phyloP scores from a whole-genome alignment of 2,329 filamentous ascomycete genomes.

The Neopestalotiopsis sp. region DNA sequence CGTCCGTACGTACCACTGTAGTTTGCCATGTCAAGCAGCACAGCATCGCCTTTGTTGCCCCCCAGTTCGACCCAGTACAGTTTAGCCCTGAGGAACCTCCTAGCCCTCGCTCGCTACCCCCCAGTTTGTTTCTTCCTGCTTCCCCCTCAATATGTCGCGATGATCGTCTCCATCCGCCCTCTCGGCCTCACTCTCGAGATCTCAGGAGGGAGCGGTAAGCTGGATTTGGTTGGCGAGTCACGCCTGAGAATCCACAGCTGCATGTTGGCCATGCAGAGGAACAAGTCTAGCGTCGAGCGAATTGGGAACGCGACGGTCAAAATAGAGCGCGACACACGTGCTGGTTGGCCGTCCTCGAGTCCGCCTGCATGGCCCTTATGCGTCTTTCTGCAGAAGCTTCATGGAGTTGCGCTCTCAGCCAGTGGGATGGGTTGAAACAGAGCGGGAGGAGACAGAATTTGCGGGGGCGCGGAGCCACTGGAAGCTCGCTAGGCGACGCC shows the following conservation, averaged over 20 bases:
- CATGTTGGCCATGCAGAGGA: conserved; percentile 32
- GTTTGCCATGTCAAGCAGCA: too few species aligned
- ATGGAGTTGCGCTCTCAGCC: conserved; percentile 30
- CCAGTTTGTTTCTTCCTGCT: background rate
- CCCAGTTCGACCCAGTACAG: background rate
- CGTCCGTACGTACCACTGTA: too few species aligned
- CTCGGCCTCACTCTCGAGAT: conserved; percentile 23
- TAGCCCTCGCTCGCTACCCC: background rate
- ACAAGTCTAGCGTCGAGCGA: conserved; percentile 27
- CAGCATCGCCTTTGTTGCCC: too few species aligned
- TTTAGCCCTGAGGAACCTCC: conserved; percentile 12
- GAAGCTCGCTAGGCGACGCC: conserved; percentile 17
- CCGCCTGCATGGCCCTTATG: conserved; percentile 31
- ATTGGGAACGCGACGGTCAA: conserved; percentile 35
- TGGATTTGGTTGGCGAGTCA: conserved; percentile 39
- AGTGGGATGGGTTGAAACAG: conserved; percentile 35
- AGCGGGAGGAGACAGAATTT: conserved; percentile 31
- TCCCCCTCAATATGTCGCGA: conserved; percentile 29
- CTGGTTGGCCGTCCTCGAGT: conserved; percentile 35
- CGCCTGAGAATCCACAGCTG: conserved; percentile 30
- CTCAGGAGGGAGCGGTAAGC: conserved; percentile 33
- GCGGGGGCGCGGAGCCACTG: conserved; percentile 28
- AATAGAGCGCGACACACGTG: conserved; percentile 35
- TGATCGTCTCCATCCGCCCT: conserved; percentile 17
- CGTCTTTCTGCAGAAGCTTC: conserved; percentile 34